Conservation (phyloP, 305 asterid species). For the Fraxinus sp. region DNA sequence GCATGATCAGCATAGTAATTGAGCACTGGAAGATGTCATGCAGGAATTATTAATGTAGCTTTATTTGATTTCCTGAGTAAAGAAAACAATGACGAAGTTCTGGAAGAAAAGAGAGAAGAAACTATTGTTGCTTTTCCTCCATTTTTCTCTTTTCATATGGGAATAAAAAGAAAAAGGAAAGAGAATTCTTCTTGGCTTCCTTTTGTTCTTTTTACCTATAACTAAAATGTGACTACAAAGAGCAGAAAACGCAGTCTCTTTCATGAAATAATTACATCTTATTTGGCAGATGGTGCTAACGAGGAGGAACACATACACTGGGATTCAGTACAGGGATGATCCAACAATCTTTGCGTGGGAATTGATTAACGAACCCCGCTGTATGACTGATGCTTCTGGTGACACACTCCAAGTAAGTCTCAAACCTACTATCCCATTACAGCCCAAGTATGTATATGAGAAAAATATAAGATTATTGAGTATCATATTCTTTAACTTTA, state of each 20-base stretch:
- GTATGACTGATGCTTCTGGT: constrained; percentile 87
- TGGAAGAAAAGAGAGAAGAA: background rate
- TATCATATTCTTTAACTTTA: constrained; percentile 1
- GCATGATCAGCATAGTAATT: background rate
- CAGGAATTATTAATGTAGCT: background rate
- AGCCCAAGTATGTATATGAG: background rate
- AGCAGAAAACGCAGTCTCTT: background rate
- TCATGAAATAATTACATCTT: background rate
- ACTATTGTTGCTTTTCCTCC: background rate
- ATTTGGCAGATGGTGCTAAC: constrained; percentile 44
- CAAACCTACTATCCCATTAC: constrained; percentile 8
- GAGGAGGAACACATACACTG: constrained; percentile 47
- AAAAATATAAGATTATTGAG: background rate
- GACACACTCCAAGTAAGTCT: constrained; percentile 85
- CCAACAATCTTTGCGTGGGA: constrained; percentile 56
- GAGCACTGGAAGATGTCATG: background rate
- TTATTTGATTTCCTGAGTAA: background rate
- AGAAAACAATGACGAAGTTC: background rate
- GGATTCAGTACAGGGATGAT: constrained; percentile 48
- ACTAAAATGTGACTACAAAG: background rate
- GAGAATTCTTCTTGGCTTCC: background rate
- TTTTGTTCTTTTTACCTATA: background rate
- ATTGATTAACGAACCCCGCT: constrained; percentile 62
- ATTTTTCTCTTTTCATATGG: background rate
- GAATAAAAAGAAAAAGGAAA: background rate